Percentiles rank a stretch among this genome's conserved stretches.
These are phyloP conservation scores for Globisporangium splendens DNA, from an alignment of 352 stramenopile species.

Conservation along the genomic window DNA sequence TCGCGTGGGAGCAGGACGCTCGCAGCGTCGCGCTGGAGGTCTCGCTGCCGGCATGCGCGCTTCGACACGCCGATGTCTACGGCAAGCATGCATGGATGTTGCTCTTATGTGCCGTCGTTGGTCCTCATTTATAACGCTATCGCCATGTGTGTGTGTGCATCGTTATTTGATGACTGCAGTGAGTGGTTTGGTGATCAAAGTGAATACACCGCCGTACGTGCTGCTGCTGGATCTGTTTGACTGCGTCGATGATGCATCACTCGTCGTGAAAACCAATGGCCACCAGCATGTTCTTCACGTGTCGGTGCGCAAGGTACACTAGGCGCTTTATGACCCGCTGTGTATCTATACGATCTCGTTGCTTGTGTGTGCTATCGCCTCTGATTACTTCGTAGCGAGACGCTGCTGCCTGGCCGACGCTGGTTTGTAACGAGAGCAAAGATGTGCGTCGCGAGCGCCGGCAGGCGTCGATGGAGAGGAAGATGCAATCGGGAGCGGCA, in stretches of 20 bases:
- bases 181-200: slow-evolving; percentile 75
- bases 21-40: slow-evolving; percentile 47
- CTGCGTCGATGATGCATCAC: slow-evolving; percentile 46
- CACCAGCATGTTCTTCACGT: slow-evolving; percentile 41
- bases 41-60: slow-evolving; percentile 38
- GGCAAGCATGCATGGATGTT: slow-evolving; percentile 34
- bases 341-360: no score
- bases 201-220: slow-evolving; percentile 76
- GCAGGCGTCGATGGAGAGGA: slow-evolving; percentile 62
- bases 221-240: slow-evolving; percentile 66
- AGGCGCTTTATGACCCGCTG: not conserved
- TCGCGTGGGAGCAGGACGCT: slow-evolving; percentile 62
- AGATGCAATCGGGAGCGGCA: slow-evolving; percentile 32
- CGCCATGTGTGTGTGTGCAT: not conserved
- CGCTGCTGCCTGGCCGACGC: slow-evolving; percentile 34
- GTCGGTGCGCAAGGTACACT: slow-evolving; percentile 37
- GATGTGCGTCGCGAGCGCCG: slow-evolving; percentile 32
- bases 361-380: no score
- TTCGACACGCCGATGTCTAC: slow-evolving; percentile 65
- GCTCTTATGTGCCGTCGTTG: no score
- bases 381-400: not conserved
- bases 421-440: slow-evolving; percentile 40
- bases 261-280: slow-evolving; percentile 40
- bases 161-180: slow-evolving; percentile 26
- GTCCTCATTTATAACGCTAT: no score